Evolutionary conservation across 2,329 filamentous ascomycete species (phyloP), one percentile per base, ranked within the genome.

Genomic region (Colletotrichum sp.): DNA sequence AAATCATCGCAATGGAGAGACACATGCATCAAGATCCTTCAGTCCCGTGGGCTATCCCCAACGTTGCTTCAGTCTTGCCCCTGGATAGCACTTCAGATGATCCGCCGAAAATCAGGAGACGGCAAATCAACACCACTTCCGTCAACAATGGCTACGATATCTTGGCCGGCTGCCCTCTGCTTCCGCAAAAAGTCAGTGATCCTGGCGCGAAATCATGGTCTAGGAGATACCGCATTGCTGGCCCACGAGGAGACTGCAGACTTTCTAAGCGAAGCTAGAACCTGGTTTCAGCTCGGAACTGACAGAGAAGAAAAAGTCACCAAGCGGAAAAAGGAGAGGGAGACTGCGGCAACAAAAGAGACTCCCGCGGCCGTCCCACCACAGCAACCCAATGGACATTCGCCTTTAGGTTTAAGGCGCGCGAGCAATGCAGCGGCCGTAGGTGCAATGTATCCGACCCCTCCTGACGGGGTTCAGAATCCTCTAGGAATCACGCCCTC

Each of bases 361-460:
- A 81, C 85, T 44, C 84, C 81, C 87, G 49, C 81, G 82, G 65
- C 85, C 90, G 78, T 80, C 82, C 88, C 84, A 79, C 84, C 83
- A 28, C 86, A 82, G 73, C 85, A 82, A 68, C 79, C 88, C 28
- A 90, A 87, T 77, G 89, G 87, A 2, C 86, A 90, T 66, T 92
- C 91, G 9, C 89, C 91, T 8, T 78, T 89, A 24, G 85, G 86
- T 18, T 79, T 90, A 8, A 87, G 90, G 77, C 86, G 90, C 79
- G 84, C 89, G 49, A 89, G 87, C 78, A 88, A 86, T 26, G 84
- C 85, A 8, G 82, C 85, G 15, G 83, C 85, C 8, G 84, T 87
- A 28, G 89, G 90, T 57, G 88, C 90, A 3, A 92, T 95, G 84
- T 95, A 95, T 81, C 93, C 92, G 10, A 95, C 93, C 8, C 93